phyloP scores from a whole-genome alignment of 257 asterid species.

The Capsicum pubescens region DNA sequence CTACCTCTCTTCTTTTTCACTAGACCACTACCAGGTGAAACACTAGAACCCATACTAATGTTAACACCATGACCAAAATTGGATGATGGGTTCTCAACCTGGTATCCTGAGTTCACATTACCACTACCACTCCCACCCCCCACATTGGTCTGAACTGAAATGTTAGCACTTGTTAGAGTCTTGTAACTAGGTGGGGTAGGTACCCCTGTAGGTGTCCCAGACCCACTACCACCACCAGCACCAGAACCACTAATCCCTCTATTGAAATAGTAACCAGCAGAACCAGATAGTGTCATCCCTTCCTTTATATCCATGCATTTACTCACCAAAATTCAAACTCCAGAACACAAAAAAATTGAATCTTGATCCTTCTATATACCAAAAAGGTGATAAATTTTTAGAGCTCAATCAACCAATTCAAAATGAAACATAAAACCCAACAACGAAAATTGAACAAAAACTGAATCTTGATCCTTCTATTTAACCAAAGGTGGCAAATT shows the following conservation, averaged over 20 bases:
- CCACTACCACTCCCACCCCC: conserved; percentile 40
- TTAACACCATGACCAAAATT: conserved; percentile 41
- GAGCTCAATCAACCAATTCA: not conserved
- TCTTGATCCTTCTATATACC: too few species aligned
- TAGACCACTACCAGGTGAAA: conserved; percentile 35
- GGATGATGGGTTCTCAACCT: conserved; percentile 47
- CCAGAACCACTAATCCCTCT: conserved; percentile 62
- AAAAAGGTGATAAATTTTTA: not conserved
- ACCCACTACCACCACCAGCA: conserved; percentile 41
- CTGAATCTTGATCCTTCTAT: not conserved
- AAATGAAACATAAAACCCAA: not conserved
- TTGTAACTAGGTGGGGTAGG: conserved; percentile 36
- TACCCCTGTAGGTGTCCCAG: conserved; percentile 42
- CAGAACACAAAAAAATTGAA: not conserved
- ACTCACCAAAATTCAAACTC: not conserved
- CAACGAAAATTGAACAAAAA: not conserved
- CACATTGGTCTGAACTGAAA: conserved; percentile 42
- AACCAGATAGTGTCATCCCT: conserved; percentile 58
- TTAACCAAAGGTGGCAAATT: not conserved
- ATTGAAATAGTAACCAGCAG: conserved; percentile 67
- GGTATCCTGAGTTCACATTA: conserved; percentile 41
- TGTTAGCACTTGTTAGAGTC: conserved; percentile 28
- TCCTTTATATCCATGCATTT: conserved; percentile 35
- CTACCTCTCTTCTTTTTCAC: conserved; percentile 51
- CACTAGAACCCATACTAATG: conserved; percentile 32